Conservation (phyloP, 1,284 basidiomycete genomes). For the Baeospora myosura region DNA sequence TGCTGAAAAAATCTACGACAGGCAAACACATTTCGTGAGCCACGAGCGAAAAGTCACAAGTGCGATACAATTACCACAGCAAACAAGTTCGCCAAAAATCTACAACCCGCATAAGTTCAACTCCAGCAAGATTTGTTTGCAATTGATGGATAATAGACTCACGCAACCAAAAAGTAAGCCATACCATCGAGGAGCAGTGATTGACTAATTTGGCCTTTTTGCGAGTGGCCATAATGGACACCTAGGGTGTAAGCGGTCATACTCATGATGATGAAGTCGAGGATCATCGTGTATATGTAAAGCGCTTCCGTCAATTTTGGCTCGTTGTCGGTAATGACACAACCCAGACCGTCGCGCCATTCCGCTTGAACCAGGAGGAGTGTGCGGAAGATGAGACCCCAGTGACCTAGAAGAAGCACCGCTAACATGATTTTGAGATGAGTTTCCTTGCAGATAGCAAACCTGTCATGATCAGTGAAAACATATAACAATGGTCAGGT, state of each 20-base stretch:
- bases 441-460: too few species aligned
- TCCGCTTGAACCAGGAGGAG: constrained; percentile 3
- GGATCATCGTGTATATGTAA: constrained; percentile 5
- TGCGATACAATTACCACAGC: constrained; percentile 2
- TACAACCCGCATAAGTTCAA: neutral
- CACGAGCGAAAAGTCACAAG: neutral
- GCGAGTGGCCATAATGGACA: neutral
- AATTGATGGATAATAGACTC: neutral
- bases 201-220: neutral
- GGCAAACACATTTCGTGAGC: neutral
- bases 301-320: constrained; percentile 1
- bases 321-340: neutral
- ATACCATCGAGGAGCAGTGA: constrained; percentile 5
- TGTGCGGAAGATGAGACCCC: constrained; percentile 6
- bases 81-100: constrained; percentile 7
- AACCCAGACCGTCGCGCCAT: neutral
- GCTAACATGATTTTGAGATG: neutral
- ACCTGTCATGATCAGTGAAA: neutral
- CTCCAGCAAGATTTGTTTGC: neutral
- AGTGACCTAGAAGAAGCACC: constrained; percentile 6
- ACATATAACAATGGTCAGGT: neutral
- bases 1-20: constrained; percentile 2
- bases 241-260: constrained; percentile 5
- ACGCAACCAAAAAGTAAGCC: constrained; percentile 6
- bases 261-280: constrained; percentile 3